Evolutionary conservation across 2,329 filamentous ascomycete genomes (phyloP).

Genomic region (Epichloe scottii): DNA sequence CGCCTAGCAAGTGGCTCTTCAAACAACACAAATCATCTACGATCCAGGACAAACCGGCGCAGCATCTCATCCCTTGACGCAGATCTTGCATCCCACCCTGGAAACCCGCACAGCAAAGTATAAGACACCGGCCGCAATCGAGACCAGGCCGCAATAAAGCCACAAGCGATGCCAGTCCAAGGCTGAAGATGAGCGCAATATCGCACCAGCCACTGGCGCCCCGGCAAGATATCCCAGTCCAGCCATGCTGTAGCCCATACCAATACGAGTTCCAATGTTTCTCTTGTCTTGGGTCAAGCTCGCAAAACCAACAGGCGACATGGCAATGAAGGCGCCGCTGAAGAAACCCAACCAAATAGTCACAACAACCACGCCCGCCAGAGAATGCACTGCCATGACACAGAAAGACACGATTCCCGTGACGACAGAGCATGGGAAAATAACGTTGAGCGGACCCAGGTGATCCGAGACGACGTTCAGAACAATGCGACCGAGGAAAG

Average conservation of each 20-base stretch:
- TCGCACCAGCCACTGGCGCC: slow-evolving; percentile 21
- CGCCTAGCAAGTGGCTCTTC: too few relatives aligned
- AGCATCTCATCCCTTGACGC: neutral
- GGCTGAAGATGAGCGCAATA: slow-evolving; percentile 12
- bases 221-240: slow-evolving; percentile 21
- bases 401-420: slow-evolving; percentile 22
- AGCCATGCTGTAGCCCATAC: slow-evolving; percentile 22
- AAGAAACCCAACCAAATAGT: slow-evolving; percentile 28
- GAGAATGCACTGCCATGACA: slow-evolving; percentile 21
- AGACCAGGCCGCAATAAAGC: neutral
- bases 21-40: too few relatives aligned
- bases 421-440: slow-evolving; percentile 15
- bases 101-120: neutral
- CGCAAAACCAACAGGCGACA: slow-evolving; percentile 27
- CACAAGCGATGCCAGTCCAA: neutral
- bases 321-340: slow-evolving; percentile 28
- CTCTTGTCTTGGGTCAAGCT: slow-evolving; percentile 26
- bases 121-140: neutral
- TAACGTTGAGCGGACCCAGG: slow-evolving; percentile 24
- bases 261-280: slow-evolving; percentile 30
- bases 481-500: slow-evolving; percentile 30
- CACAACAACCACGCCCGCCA: slow-evolving; percentile 21
- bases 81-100: neutral
- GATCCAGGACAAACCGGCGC: too few relatives aligned
- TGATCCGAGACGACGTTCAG: slow-evolving; percentile 24